Percentiles rank a stretch among this genome's conserved stretches.
Conservation (phyloP, 2,329 filamentous ascomycete genomes). For the Trichoderma simmonsii region DNA sequence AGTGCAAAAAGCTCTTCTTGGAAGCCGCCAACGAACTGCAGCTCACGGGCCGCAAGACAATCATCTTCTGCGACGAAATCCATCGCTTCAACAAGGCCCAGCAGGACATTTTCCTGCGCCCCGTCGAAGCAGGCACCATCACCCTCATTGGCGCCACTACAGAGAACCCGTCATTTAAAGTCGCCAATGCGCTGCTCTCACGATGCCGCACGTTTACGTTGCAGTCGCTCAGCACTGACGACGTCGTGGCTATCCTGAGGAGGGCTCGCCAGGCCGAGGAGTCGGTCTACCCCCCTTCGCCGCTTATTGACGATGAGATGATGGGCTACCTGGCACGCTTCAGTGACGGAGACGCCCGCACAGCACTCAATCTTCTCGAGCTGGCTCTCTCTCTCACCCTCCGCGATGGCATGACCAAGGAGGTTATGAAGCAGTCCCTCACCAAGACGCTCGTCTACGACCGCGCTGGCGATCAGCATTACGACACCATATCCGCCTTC, state of each 20-base stretch:
- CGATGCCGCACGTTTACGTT: conserved; percentile 90
- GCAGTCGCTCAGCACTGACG: conserved; percentile 66
- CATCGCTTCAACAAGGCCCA: conserved; percentile 88
- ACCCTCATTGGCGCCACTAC: conserved; percentile 94
- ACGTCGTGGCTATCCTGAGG: conserved; percentile 70
- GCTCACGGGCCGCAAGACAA: conserved; percentile 84
- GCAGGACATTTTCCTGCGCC: conserved; percentile 90
- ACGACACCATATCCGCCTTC: conserved; percentile 94
- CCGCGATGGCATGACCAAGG: conserved; percentile 63
- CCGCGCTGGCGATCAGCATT: conserved; percentile 91
- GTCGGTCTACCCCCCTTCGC: conserved; percentile 37
- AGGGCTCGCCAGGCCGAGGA: conserved; percentile 69
- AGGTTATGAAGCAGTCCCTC: conserved; percentile 74
- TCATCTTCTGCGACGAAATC: conserved; percentile 97
- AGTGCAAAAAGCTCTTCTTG: conserved; percentile 87
- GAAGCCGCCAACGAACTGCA: conserved; percentile 78
- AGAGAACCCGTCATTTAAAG: conserved; percentile 93
- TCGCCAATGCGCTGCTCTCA: conserved; percentile 82
- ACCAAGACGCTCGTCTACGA: conserved; percentile 96
- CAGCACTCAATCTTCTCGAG: conserved; percentile 87
- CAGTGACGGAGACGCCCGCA: conserved; percentile 88
- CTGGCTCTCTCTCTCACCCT: conserved; percentile 70
- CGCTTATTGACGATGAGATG: conserved; percentile 73
- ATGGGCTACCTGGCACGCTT: conserved; percentile 80
- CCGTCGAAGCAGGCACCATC: conserved; percentile 86